A percentile compares a stretch with the other conserved stretches of the same genome.
Evolutionary conservation across 495 filamentous ascomycete species (phyloP).

Genomic region (Articulospora tetracladia): DNA sequence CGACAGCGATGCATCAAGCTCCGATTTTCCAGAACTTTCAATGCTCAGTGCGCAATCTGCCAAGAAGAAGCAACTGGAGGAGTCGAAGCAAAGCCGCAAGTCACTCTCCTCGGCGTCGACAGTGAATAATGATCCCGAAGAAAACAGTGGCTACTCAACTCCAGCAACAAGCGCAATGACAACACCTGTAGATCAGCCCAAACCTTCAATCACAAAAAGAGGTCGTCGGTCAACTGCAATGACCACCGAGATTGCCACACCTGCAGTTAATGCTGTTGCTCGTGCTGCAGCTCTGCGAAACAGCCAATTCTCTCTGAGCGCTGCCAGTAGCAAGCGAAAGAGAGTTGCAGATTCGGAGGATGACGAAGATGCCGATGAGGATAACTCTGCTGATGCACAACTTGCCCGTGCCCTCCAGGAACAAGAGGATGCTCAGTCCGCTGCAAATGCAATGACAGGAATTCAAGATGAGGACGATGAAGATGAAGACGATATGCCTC

Average conservation of each 20-base stretch:
- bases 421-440: slow-evolving; percentile 27
- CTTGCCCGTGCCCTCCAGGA: slow-evolving; percentile 34
- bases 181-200: slow-evolving; percentile 44
- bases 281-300: slow-evolving; percentile 39
- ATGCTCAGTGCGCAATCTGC: slow-evolving; percentile 11
- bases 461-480: neutral
- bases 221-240: slow-evolving; percentile 14
- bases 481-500: neutral
- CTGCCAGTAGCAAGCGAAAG: slow-evolving; percentile 19
- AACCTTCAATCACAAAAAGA: slow-evolving; percentile 10
- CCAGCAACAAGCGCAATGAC: slow-evolving; percentile 70
- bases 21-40: slow-evolving; percentile 13
- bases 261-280: slow-evolving; percentile 36
- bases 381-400: slow-evolving; percentile 28
- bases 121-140: slow-evolving; percentile 31
- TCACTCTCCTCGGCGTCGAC: slow-evolving; percentile 37
- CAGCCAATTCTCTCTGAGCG: slow-evolving; percentile 33
- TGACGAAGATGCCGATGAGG: slow-evolving; percentile 27
- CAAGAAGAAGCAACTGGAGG: slow-evolving; percentile 5
- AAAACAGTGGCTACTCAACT: slow-evolving; percentile 63
- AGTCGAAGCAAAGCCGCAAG: slow-evolving; percentile 3
- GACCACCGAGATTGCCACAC: slow-evolving; percentile 1
- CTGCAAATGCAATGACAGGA: slow-evolving; percentile 12
- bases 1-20: slow-evolving; percentile 11
- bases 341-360: slow-evolving; percentile 29